Evolutionary conservation across 371 early-diverging fungal genomes (phyloP), one percentile per base, ranked within the genome.

Genomic region (Coemansia sp.): DNA sequence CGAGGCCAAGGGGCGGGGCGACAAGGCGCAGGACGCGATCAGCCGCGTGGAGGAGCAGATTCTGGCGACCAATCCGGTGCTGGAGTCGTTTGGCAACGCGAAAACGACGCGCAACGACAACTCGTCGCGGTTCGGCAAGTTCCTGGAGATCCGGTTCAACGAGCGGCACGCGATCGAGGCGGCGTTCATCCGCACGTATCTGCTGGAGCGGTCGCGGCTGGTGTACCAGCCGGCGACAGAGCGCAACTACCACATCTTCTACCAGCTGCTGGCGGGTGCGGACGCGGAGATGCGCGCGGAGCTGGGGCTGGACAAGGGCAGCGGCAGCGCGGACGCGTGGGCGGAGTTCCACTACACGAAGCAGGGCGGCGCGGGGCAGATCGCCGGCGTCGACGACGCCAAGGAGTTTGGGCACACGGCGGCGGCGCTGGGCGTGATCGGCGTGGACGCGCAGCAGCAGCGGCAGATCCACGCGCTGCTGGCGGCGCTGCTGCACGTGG

Each of bases 81-180:
- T 99, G 84, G 99, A 99, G 86, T 92, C 98, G 16, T 99, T 99
- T 82, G 99, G 99, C 77, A 99, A 99, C 85, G 97, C 99, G 51
- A 98, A 99, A 79, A 99, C 99, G 5, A 92, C 95, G 8, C 85
- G 98, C 77, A 99, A 99, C 81, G 95, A 99, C 81, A 99, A 99
- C 82, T 90, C 91, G 63, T 96, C 97, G 58, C 89, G 99, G 20
- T 99, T 99, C 80, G 99, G 99, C 60, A 99, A 99, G 86, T 99
- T 95, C 79, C 93, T 99, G 58, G 94, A 97, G 82, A 92, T 92
- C 68, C 87, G 87, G 82, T 92, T 92, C 74, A 88, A 90, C 71
- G 82, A 84, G 47, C 77, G 82, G 30, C 85, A 85, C 43, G 85
- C 87, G 59, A 98, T 99, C 76, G 87, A 90, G 30, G 99, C 99